Evolutionary conservation across 805 yeast species (phyloP).

Genomic region (Hagleromyces aurorensis): DNA sequence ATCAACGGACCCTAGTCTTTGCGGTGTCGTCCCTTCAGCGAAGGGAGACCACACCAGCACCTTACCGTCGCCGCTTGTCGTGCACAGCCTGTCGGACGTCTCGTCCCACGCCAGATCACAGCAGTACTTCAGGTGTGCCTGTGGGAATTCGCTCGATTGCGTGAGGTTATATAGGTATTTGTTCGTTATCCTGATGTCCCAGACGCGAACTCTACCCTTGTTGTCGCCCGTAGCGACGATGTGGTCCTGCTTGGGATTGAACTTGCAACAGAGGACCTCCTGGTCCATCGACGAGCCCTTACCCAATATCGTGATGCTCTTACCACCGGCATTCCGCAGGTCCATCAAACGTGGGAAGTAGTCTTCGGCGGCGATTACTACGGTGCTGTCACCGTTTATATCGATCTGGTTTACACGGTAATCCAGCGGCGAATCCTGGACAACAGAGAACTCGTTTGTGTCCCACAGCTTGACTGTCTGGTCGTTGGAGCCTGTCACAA

Average conservation of each 20-base stretch:
- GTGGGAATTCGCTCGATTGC: slow-evolving; percentile 18
- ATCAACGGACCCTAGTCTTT: slow-evolving; percentile 20
- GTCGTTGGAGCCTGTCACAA: slow-evolving; percentile 76
- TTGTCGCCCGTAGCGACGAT: slow-evolving; percentile 72
- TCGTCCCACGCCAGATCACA: slow-evolving; percentile 75
- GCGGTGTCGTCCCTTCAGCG: slow-evolving; percentile 5
- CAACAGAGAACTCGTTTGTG: slow-evolving; percentile 55
- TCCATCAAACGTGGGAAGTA: slow-evolving; percentile 65
- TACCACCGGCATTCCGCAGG: slow-evolving; percentile 59
- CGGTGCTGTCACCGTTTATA: slow-evolving; percentile 39
- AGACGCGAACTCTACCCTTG: slow-evolving; percentile 70
- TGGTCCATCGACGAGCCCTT: slow-evolving; percentile 41
- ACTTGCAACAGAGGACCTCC: slow-evolving; percentile 41
- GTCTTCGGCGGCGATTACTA: slow-evolving; percentile 67
- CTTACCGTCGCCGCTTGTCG: slow-evolving; percentile 75
- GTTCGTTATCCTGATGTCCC: slow-evolving; percentile 62
- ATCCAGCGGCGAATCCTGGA: slow-evolving; percentile 55
- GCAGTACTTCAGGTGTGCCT: slow-evolving; percentile 71
- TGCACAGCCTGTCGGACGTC: slow-evolving; percentile 50
- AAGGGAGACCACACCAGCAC: slow-evolving; percentile 57
- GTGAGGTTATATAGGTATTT: slow-evolving; percentile 22
- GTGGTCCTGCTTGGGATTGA: slow-evolving; percentile 63
- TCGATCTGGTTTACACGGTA: slow-evolving; percentile 63
- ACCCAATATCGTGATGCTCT: slow-evolving; percentile 64
- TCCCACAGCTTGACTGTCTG: slow-evolving; percentile 76